Percentiles rank a stretch among this genome's conserved stretches.
phyloP scores from a whole-genome alignment of 306 rosid species.

The Trifolium subterraneum region DNA sequence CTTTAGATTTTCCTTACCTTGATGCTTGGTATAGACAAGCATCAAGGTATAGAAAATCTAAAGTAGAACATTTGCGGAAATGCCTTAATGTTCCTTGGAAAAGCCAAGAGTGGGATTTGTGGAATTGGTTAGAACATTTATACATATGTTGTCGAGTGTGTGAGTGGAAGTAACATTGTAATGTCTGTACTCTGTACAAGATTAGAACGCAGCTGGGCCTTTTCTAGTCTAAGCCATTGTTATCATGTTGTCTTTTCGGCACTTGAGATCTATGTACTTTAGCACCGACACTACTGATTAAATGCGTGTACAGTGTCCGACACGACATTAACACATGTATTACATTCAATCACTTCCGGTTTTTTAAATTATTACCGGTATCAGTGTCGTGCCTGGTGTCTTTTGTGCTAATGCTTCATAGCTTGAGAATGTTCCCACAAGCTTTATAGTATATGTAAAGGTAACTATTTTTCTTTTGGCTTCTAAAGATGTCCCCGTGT shows the following conservation, averaged over 20 bases:
- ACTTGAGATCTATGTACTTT: background rate
- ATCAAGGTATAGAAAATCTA: too few species aligned
- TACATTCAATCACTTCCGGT: too few species aligned
- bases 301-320: too few species aligned
- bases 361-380: too few species aligned
- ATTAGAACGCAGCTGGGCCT: background rate
- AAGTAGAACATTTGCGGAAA: background rate
- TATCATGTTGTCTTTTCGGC: background rate
- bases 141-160: background rate
- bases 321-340: too few species aligned
- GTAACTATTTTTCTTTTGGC: too few species aligned
- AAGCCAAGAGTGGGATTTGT: background rate
- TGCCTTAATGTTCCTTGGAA: background rate
- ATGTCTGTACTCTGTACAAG: background rate
- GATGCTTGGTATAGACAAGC: background rate
- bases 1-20: slow-evolving; percentile 2
- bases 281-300: too few species aligned
- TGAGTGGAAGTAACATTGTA: background rate
- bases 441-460: background rate
- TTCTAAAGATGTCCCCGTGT: background rate
- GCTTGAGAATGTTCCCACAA: background rate
- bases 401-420: too few species aligned
- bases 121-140: background rate
- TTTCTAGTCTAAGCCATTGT: slow-evolving; percentile 4
- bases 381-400: too few species aligned